Base-by-base conservation (phyloP, 2,329 filamentous ascomycete genomes). In the Ramularia endophylla region DNA sequence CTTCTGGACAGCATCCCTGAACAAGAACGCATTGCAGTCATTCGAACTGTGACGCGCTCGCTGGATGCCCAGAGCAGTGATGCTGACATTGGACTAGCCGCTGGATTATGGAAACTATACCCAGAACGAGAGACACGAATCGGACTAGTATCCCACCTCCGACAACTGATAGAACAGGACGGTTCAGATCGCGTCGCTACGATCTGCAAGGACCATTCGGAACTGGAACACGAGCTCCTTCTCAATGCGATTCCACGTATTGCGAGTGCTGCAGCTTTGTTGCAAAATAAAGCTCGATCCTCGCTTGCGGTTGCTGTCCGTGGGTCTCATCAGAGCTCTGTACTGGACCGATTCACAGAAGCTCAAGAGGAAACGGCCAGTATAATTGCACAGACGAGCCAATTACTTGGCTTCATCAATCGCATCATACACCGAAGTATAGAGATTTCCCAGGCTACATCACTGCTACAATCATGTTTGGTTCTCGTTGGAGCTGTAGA, bases 1-100 rank as follows among this genome's bases (percentile, higher is more conserved):
- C 40, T 57, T 9, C 52, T 57, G 9, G 38, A 46, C 19, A 50
- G 50, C 31, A 35, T 57, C 7, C 40, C 46, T 12, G 35, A 48
- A 29, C 33, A 44, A 17, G 42, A 52, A 17, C 53, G 52, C 15
- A 20, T 16, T 7, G 40, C 35, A 25, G 47, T 50, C 12, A 43
- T 57, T n/a, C 40, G 40, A 34, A 42, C 50, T 35, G 44, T 52
- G 7, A 49, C 48, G n/a, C 22, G 30, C 6, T 46, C 44, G 12
- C 36, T 53, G 4, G 38, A 36, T 18, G 15, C 36, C 17, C 15
- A 41, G 12, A 53, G 51, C 31, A 43, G 43, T 8, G 38, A 28
- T 7, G 46, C 42, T 9, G 51, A 53, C 40, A 20, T 52, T 16
- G 48, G 47, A n/a, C 34, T 53, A 35, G 42, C 49, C 17, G 46